Evolutionary conservation across 805 yeast genomes (phyloP), one percentile per base, ranked within the genome.

Genomic region (Zygotorulaspora danielsina): DNA sequence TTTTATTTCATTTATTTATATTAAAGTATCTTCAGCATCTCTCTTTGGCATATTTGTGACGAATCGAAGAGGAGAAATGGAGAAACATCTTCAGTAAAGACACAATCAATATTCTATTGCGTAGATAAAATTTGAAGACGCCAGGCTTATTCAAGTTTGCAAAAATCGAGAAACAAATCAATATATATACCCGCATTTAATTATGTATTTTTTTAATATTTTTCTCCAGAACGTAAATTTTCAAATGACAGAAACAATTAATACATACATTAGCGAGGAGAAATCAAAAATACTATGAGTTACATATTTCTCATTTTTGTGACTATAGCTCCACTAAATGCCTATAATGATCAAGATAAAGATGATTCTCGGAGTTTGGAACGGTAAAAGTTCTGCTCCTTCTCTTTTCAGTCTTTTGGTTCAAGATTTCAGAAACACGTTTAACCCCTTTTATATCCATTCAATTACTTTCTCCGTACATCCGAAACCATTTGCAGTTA

Each of bases 381-480:
- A 84, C 66, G 32, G 66, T 63, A 18, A 60, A 45, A 5, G 74
- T 70, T 15, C 55, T 58, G 39, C 67, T 57, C 15, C 53, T 53
- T 0, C 53, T 49, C 2, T 47, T 39, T 10, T 46, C 48, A 6
- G 42, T 36, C 1, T 49, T 34, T 5, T 49, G 44, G 15, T 34
- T 46, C 32, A 69, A 46, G 16, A 48, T 49, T 18, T 58, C 48
- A 1, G 61, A 53, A 18, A 65, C 55, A n/a, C 58, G 45, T 4
- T 51, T 33, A 0, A 72, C 76, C 21, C 72, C 71, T 26, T 60
- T 58, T 7, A 61, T 53, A 46, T 74, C 74, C 76, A 79, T 78
- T 89, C 90, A 83, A 55, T 79, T 85, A 13, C 67, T 61, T 46
- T 78, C 81, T 1, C 98, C 98, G 51, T 90, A 90, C 48, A 83